phyloP scores from a whole-genome alignment of 306 rosid genomes.

The Acacia crassicarpa region DNA sequence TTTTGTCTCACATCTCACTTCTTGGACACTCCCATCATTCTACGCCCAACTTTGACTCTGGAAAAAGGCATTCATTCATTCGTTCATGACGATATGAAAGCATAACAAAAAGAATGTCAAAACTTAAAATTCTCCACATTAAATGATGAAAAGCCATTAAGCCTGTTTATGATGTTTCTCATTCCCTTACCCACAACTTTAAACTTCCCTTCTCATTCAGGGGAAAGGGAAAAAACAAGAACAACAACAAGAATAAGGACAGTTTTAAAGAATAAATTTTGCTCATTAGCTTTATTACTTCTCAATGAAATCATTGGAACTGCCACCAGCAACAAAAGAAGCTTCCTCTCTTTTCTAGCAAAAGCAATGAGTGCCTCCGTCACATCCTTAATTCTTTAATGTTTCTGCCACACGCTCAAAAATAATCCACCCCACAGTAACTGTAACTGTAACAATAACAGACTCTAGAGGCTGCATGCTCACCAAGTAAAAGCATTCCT shows the following conservation, averaged over 20 bases:
- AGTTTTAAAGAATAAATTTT: neutral
- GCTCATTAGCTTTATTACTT: constrained; percentile 13
- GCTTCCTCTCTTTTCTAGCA: neutral
- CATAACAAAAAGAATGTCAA: constrained; percentile 2
- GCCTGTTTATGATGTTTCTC: neutral
- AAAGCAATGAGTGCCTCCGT: constrained; percentile 35
- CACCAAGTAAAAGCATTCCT: constrained; percentile 6
- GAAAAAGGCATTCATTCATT: neutral
- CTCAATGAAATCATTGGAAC: constrained; percentile 29
- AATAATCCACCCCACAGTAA: neutral
- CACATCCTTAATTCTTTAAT: constrained; percentile 30
- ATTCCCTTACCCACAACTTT: neutral
- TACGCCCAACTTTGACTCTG: constrained; percentile 19
- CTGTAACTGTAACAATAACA: neutral
- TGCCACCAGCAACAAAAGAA: constrained; percentile 8
- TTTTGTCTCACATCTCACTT: neutral
- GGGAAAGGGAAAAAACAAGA: neutral
- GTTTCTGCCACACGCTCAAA: constrained; percentile 16
- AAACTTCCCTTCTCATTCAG: neutral
- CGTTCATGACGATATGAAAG: constrained; percentile 13
- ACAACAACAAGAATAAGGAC: neutral
- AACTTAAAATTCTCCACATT: neutral
- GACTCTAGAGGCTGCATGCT: constrained; percentile 31
- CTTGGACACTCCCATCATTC: neutral
- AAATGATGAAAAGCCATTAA: constrained; percentile 28